A percentile compares a stretch with the other conserved stretches of the same genome.
Conservation (phyloP, 331 rosid genomes). For the Malus hybrid region DNA sequence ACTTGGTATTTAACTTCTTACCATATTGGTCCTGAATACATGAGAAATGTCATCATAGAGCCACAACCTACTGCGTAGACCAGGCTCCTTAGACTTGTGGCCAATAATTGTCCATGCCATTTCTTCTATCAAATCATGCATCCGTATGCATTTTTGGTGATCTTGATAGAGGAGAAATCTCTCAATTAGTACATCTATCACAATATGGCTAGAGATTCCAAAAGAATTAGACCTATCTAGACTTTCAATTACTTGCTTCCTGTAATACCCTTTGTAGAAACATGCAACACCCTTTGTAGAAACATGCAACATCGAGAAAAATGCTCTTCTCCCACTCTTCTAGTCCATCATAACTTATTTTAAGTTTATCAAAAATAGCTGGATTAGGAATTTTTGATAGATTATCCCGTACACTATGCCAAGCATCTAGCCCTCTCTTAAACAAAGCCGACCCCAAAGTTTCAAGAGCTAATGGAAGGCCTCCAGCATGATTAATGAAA, state of each 20-base stretch:
- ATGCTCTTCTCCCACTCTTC: not conserved
- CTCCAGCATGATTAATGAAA: not conserved
- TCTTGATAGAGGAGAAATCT: not conserved
- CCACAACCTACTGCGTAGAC: not conserved
- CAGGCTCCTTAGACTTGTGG: not conserved
- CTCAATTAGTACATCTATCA: not conserved
- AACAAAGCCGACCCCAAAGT: not conserved
- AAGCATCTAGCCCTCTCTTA: not conserved
- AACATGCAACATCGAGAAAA: not conserved
- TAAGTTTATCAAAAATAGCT: not conserved
- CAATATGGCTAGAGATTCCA: not conserved
- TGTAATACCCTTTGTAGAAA: not conserved
- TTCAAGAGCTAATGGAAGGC: not conserved
- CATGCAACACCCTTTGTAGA: not conserved
- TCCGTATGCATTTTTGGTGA: not conserved
- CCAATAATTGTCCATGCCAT: slow-evolving; percentile 3
- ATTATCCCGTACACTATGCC: not conserved
- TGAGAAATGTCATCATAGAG: too few relatives aligned
- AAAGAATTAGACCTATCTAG: not conserved
- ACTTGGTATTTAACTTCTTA: too few relatives aligned
- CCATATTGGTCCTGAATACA: rapidly evolving
- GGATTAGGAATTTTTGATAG: not conserved
- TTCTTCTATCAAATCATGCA: slow-evolving; percentile 9
- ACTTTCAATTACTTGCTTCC: not conserved
- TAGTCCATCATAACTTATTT: not conserved